These are phyloP conservation scores for Nitzschia palea DNA, from an alignment of 108 stramenopile genomes.

Conservation along the genomic window DNA sequence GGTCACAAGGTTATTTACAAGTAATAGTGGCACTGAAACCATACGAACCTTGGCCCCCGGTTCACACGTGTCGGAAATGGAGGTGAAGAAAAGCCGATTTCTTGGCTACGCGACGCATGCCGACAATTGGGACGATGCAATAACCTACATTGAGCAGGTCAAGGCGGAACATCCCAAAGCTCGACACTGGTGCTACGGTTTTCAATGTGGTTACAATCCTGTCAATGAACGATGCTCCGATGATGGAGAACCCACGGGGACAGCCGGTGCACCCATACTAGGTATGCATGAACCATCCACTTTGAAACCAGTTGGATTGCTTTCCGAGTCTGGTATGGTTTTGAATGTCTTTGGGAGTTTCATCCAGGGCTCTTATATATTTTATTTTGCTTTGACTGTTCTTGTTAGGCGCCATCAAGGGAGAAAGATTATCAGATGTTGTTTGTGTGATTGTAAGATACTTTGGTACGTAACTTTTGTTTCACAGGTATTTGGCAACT, in stretches of 20 bases:
- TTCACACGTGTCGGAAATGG: slow-evolving; percentile 48
- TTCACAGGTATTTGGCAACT: too few species aligned
- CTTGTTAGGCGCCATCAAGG: slow-evolving; percentile 56
- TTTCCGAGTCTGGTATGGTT: too few species aligned
- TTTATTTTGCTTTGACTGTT: not conserved
- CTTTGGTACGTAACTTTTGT: slow-evolving; percentile 44
- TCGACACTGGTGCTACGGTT: slow-evolving; percentile 80
- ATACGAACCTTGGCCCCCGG: slow-evolving; percentile 19
- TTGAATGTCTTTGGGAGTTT: too few species aligned
- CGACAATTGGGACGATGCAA: slow-evolving; percentile 69
- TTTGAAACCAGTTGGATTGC: not conserved
- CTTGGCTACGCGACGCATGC: slow-evolving; percentile 68
- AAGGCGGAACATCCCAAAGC: slow-evolving; percentile 75
- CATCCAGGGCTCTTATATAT: too few species aligned
- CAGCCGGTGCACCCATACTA: slow-evolving; percentile 75
- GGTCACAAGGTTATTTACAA: too few species aligned
- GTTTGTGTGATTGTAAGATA: slow-evolving; percentile 81
- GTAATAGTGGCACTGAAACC: slow-evolving; percentile 3
- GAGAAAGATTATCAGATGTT: slow-evolving; percentile 65
- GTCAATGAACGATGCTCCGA: slow-evolving; percentile 74
- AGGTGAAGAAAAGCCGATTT: slow-evolving; percentile 80
- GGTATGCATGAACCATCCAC: too few species aligned
- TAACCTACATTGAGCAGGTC: slow-evolving; percentile 40
- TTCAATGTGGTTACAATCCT: slow-evolving; percentile 15
- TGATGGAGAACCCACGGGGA: slow-evolving; percentile 88